A percentile compares a stretch with the other conserved stretches of the same genome.
Evolutionary conservation across 345 rosid genomes (phyloP).

Genomic region (Punica granatum): DNA sequence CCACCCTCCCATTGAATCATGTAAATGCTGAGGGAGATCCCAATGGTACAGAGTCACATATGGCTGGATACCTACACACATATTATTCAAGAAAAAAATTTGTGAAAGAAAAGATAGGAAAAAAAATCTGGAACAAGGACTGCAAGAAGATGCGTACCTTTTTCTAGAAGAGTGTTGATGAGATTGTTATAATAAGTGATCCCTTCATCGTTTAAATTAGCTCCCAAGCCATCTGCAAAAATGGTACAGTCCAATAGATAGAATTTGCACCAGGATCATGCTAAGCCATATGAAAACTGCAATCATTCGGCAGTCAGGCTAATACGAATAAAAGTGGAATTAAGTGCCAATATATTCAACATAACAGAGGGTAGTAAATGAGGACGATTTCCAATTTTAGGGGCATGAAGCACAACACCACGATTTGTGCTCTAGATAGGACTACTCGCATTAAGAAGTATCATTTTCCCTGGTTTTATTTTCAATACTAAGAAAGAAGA

Average conservation of each 20-base stretch:
- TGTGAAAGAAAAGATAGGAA: slow-evolving; percentile 3
- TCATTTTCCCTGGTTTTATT: not conserved
- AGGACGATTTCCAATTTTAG: not conserved
- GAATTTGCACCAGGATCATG: not conserved
- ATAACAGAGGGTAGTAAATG: not conserved
- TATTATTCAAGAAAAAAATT: slow-evolving; percentile 6
- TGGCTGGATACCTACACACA: slow-evolving; percentile 55
- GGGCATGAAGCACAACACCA: not conserved
- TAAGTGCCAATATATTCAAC: not conserved
- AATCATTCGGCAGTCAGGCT: not conserved
- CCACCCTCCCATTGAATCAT: slow-evolving; percentile 79
- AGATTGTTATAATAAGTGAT: slow-evolving; percentile 54
- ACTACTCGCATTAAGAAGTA: not conserved
- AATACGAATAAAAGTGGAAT: not conserved
- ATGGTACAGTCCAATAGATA: not conserved
- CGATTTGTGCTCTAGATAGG: not conserved
- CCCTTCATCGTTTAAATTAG: slow-evolving; percentile 55
- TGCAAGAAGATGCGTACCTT: slow-evolving; percentile 36
- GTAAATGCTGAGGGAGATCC: slow-evolving; percentile 87
- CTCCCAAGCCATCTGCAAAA: slow-evolving; percentile 57
- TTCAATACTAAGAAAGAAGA: not conserved
- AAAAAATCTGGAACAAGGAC: slow-evolving; percentile 6
- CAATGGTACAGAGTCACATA: slow-evolving; percentile 74
- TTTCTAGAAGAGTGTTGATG: slow-evolving; percentile 55
- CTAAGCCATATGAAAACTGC: not conserved